phyloP scores from a whole-genome alignment of 2,329 filamentous ascomycete genomes.

The Fusarium poae region DNA sequence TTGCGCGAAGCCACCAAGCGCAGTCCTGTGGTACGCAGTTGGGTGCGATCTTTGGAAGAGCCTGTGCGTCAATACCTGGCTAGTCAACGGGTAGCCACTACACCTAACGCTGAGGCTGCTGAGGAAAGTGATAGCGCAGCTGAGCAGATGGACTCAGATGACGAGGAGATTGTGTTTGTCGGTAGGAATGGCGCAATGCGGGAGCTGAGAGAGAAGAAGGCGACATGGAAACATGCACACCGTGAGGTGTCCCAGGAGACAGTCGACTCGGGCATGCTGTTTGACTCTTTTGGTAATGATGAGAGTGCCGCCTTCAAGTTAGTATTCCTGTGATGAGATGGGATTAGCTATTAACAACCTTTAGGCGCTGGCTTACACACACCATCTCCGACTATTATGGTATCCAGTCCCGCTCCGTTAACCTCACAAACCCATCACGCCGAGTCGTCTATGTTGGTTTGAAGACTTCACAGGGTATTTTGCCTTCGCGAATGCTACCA shows the following conservation, averaged over 20 bases:
- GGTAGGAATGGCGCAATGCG: slow-evolving; percentile 74
- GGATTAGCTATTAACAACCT: slow-evolving; percentile 19
- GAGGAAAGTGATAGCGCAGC: slow-evolving; percentile 49
- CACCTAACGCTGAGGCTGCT: slow-evolving; percentile 9
- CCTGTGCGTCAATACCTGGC: slow-evolving; percentile 83
- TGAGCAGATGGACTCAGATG: slow-evolving; percentile 64
- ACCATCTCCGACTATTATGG: slow-evolving; percentile 94
- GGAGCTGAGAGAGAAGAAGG: slow-evolving; percentile 53
- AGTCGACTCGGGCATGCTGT: slow-evolving; percentile 75
- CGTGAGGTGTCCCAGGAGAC: slow-evolving; percentile 70
- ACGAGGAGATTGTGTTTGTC: slow-evolving; percentile 94
- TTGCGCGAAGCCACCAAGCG: slow-evolving; percentile 85
- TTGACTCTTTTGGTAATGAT: slow-evolving; percentile 83
- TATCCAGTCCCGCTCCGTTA: slow-evolving; percentile 84
- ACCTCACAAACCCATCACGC: slow-evolving; percentile 75
- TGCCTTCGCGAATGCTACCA: slow-evolving; percentile 60
- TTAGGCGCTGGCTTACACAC: slow-evolving; percentile 90
- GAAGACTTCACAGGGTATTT: slow-evolving; percentile 59
- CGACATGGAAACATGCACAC: slow-evolving; percentile 62
- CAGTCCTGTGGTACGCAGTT: slow-evolving; percentile 78
- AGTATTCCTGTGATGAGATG: slow-evolving; percentile 51
- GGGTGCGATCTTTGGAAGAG: slow-evolving; percentile 87
- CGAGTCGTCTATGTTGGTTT: slow-evolving; percentile 88
- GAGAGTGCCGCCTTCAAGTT: slow-evolving; percentile 85
- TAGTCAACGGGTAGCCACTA: slow-evolving; percentile 53